These are phyloP conservation scores for Penicillium sp. DNA, from an alignment of 2,329 filamentous ascomycete species.

Conservation along the genomic window DNA sequence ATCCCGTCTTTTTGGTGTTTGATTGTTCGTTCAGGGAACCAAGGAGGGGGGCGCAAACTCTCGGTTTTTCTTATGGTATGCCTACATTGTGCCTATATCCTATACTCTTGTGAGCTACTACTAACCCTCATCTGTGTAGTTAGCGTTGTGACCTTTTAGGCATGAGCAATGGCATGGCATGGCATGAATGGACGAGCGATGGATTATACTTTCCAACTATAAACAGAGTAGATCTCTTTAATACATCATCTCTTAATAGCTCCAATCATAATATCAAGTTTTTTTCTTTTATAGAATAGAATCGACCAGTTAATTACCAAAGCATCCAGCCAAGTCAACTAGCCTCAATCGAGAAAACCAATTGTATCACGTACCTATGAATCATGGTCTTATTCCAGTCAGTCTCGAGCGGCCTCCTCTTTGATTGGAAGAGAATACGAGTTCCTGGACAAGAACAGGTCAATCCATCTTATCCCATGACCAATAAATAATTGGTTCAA, in stretches of 20 bases:
- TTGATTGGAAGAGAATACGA: background rate
- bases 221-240: slow-evolving; percentile 10
- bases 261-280: background rate
- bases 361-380: background rate
- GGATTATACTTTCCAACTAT: background rate
- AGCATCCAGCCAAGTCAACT: background rate
- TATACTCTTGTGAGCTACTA: no score
- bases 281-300: background rate
- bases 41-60: background rate
- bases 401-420: background rate
- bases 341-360: background rate
- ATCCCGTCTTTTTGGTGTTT: background rate
- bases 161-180: background rate
- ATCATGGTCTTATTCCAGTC: background rate
- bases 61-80: background rate
- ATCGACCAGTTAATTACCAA: background rate
- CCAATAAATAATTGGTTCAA: background rate
- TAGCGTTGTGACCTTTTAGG: background rate
- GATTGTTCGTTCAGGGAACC: background rate
- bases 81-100: background rate
- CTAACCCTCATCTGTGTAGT: background rate
- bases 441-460: background rate
- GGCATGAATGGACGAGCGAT: slow-evolving; percentile 2
- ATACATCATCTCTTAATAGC: background rate
- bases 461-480: background rate